These are phyloP conservation scores for Pseudogymnoascus sp. DNA, from an alignment of 2,329 filamentous ascomycete genomes.

Conservation along the genomic window DNA sequence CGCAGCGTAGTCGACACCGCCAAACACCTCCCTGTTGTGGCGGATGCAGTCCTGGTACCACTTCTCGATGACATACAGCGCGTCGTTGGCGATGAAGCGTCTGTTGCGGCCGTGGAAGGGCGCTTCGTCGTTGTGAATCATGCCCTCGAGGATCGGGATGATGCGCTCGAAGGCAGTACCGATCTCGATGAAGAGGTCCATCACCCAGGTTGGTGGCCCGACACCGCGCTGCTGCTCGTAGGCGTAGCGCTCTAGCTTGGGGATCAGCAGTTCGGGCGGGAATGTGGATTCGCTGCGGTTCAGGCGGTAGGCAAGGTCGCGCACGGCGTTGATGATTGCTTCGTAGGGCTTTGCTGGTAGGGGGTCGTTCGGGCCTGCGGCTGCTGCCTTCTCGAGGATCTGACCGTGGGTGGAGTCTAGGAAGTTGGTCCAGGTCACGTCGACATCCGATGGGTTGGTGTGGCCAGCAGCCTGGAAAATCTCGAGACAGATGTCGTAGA, in stretches of 20 bases:
- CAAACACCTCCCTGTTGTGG: conserved; percentile 47
- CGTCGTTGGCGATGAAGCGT: conserved; percentile 49
- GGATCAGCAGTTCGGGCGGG: conserved; percentile 52
- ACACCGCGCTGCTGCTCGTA: conserved; percentile 50
- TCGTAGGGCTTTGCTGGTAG: conserved; percentile 57
- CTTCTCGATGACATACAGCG: conserved; percentile 50
- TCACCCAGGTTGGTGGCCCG: conserved; percentile 33
- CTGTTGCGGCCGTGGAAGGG: conserved; percentile 54
- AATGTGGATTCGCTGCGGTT: conserved; percentile 60
- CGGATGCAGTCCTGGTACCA: conserved; percentile 54
- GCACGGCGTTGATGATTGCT: conserved; percentile 54
- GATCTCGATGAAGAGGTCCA: conserved; percentile 58
- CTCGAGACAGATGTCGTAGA: conserved; percentile 86
- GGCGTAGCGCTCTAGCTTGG: conserved; percentile 55
- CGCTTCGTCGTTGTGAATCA: conserved; percentile 59
- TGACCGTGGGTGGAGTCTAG: conserved; percentile 60
- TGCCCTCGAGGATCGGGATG: conserved; percentile 52
- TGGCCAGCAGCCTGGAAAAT: conserved; percentile 92
- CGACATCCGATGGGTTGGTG: conserved; percentile 77
- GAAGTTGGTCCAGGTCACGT: conserved; percentile 74
- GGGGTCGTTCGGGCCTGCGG: conserved; percentile 33
- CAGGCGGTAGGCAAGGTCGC: conserved; percentile 57
- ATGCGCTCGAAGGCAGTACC: conserved; percentile 53
- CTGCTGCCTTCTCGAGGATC: conserved; percentile 31
- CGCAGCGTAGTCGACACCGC: conserved; percentile 49